Evolutionary conservation across 2,329 filamentous ascomycete species (phyloP).

Genomic region (Ophiostoma sp.): DNA sequence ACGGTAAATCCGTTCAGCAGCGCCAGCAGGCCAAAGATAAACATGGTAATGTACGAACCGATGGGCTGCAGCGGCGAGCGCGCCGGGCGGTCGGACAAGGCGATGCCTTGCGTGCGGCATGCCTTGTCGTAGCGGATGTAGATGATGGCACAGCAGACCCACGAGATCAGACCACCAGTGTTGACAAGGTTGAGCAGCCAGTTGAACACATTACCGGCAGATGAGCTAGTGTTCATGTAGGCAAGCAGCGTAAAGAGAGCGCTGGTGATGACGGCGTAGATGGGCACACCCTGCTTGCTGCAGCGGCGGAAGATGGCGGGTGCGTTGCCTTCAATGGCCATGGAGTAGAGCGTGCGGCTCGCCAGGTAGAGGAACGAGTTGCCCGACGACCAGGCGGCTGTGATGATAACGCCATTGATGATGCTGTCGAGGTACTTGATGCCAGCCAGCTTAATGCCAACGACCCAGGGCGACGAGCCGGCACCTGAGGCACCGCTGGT

Average conservation of each 20-base stretch:
- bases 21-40: slow-evolving; percentile 21
- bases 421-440: slow-evolving; percentile 53
- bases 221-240: slow-evolving; percentile 39
- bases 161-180: not conserved
- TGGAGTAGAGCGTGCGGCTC: slow-evolving; percentile 56
- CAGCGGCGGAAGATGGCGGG: slow-evolving; percentile 44
- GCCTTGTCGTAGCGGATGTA: slow-evolving; percentile 30
- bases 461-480: slow-evolving; percentile 37
- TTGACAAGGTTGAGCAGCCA: slow-evolving; percentile 2
- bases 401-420: slow-evolving; percentile 57
- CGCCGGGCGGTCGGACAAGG: slow-evolving; percentile 34
- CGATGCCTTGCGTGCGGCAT: slow-evolving; percentile 37
- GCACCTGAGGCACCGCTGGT: slow-evolving; percentile 47
- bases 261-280: slow-evolving; percentile 61
- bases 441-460: slow-evolving; percentile 54
- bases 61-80: slow-evolving; percentile 35
- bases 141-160: not conserved
- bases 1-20: slow-evolving; percentile 28
- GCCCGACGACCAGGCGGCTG: slow-evolving; percentile 55
- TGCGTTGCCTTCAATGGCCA: slow-evolving; percentile 53
- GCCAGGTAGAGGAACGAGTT: slow-evolving; percentile 59
- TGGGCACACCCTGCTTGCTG: slow-evolving; percentile 55
- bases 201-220: slow-evolving; percentile 28
- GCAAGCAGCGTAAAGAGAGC: slow-evolving; percentile 35
- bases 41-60: slow-evolving; percentile 34